Evolutionary conservation across 164 flowering plant species (phyloP).

Genomic region (Brasenia schreberi): DNA sequence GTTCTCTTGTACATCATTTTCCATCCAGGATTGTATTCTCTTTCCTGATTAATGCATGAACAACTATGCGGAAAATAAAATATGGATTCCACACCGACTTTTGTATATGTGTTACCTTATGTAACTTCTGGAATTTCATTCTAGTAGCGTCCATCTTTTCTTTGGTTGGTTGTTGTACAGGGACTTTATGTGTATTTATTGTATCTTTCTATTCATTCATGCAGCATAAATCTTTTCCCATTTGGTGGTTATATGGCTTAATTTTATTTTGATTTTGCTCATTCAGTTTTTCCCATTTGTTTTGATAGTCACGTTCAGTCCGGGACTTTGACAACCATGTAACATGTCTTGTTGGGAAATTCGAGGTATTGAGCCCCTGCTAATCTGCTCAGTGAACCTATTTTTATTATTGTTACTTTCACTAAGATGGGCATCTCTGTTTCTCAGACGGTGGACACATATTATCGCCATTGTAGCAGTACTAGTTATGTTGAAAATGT

Average conservation of each 20-base stretch:
- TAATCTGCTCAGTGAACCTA: background rate
- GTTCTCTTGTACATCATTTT: background rate
- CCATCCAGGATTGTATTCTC: conserved; percentile 4
- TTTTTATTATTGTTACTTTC: conserved; percentile 1
- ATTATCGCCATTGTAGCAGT: conserved; percentile 77
- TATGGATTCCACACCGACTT: too few relatives aligned
- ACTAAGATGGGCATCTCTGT: conserved; percentile 8
- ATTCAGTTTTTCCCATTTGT: background rate
- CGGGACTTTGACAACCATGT: conserved; percentile 87
- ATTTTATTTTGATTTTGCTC: background rate
- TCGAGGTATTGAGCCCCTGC: conserved; percentile 43
- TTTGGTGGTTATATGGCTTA: too few relatives aligned
- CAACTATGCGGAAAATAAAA: too few relatives aligned
- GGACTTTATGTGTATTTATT: too few relatives aligned
- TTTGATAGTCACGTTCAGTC: conserved; percentile 60
- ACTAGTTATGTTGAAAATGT: conserved; percentile 51
- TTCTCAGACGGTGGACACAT: conserved; percentile 83
- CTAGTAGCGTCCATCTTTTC: too few relatives aligned
- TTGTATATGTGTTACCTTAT: too few relatives aligned
- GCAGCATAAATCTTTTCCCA: too few relatives aligned
- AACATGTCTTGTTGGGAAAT: conserved; percentile 78
- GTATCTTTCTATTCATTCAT: too few relatives aligned
- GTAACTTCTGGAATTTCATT: too few relatives aligned
- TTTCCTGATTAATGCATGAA: too few relatives aligned
- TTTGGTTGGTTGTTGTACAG: too few relatives aligned